Base-by-base conservation (phyloP, 495 filamentous ascomycete species). In the Lasiosphaeria hispida region DNA sequence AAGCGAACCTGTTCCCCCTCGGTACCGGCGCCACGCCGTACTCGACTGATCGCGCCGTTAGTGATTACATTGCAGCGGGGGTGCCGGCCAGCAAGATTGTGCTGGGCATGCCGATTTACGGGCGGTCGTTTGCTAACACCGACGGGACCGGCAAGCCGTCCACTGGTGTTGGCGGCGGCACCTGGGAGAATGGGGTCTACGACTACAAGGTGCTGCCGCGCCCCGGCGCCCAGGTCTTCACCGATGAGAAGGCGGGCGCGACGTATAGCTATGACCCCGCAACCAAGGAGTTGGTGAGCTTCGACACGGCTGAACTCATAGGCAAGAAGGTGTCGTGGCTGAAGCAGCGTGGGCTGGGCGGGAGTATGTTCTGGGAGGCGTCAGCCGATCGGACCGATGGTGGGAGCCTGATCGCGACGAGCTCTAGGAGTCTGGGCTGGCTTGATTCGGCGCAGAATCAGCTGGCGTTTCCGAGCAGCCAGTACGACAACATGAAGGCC, bases 341-440 rank as follows among this genome's bases (percentile, higher is more conserved):
- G 53, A 77, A 78, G 68, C 57, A 72, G 39, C 75, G 77, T 57
- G 81, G 83, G 1, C 76, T 96, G 3, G 91, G 85, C 1, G 91
- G 92, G 18, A 83, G 79, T 3, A 96, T 96, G 90, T 96, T 89
- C 82, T 97, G 92, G 91, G 92, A 96, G 73, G 85, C 83, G 38
- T 90, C 85, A 58, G 84, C 77, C 10, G 92, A 96, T 72, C 83
- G 81, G 65, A 74, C 47, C 1, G 83, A 75, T 5, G 72, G 73
- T n/a, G 80, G 78, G 41, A 87, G 85, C 63, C 62, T 92, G 69
- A 85, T 93, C 48, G 76, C 72, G 7, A 79, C 79, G 4, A 82
- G 85, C 0, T 71, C 45, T 37, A 53, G 39, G 10, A 53, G 57
- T 0, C 65, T 79, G 48, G 75, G 76, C 10, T 61, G 63, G n/a